Percentiles rank a stretch among this genome's conserved stretches.
phyloP scores from a whole-genome alignment of 108 stramenopile species.

The Licmophora abbreviata region DNA sequence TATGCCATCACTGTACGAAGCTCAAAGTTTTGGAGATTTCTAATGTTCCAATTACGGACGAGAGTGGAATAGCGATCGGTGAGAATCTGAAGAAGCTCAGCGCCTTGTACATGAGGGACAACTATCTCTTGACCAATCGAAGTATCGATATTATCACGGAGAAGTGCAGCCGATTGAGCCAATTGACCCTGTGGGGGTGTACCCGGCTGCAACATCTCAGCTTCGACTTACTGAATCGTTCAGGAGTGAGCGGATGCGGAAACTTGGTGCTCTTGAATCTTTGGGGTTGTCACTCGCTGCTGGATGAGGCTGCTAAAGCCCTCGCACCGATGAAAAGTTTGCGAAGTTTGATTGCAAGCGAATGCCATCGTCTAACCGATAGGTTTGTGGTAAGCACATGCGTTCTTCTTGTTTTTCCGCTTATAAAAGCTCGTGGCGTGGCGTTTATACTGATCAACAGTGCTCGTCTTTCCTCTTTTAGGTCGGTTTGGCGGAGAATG shows the following conservation, averaged over 20 bases:
- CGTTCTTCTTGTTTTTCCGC: too few species aligned
- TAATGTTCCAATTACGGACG: conserved; percentile 41
- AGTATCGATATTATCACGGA: conserved; percentile 42
- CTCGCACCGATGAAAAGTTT: conserved; percentile 24
- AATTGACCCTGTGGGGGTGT: conserved; percentile 63
- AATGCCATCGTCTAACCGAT: conserved; percentile 61
- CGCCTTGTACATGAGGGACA: conserved; percentile 54
- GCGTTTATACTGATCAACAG: background rate
- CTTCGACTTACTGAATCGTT: background rate
- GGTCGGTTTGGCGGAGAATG: conserved; percentile 8
- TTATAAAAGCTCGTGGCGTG: background rate
- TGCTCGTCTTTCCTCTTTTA: conserved; percentile 8
- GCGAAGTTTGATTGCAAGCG: conserved; percentile 45
- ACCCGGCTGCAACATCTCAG: conserved; percentile 30
- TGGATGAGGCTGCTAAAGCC: conserved; percentile 25
- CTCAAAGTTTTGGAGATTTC: conserved; percentile 53
- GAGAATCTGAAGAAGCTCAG: conserved; percentile 30
- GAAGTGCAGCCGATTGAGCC: conserved; percentile 35
- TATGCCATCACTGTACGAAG: conserved; percentile 28
- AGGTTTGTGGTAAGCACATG: conserved; percentile 22
- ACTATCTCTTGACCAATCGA: conserved; percentile 43
- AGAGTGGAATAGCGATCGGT: conserved; percentile 37
- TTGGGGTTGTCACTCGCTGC: conserved; percentile 54
- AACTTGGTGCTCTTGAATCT: conserved; percentile 50
- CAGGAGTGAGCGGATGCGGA: conserved; percentile 3